Percentiles rank a stretch among this genome's conserved stretches.
phyloP scores from a whole-genome alignment of 2,329 filamentous ascomycete genomes.

The Pseudogymnoascus sp. region DNA sequence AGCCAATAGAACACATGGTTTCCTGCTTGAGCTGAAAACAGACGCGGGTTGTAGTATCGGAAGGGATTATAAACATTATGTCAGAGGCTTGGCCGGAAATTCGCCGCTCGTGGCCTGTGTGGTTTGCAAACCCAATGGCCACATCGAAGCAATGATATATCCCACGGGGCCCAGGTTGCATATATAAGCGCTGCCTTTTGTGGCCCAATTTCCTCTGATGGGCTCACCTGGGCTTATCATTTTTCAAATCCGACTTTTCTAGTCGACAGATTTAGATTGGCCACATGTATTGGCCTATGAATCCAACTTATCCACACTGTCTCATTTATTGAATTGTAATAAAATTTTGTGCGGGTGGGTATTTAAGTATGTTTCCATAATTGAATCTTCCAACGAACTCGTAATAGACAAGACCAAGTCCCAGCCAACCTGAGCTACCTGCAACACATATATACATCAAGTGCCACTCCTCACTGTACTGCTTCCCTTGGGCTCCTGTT shows the following conservation, averaged over 20 bases:
- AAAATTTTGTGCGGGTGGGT: background rate
- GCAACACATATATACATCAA: background rate
- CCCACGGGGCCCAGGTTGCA: background rate
- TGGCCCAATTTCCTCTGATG: background rate
- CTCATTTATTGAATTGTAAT: background rate
- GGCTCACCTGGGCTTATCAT: background rate
- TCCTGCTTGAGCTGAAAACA: background rate
- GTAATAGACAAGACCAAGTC: background rate
- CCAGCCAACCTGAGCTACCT: background rate
- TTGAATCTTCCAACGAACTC: background rate
- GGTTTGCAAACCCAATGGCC: background rate
- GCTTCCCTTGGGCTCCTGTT: background rate
- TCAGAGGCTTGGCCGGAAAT: background rate
- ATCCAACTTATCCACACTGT: background rate
- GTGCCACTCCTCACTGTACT: background rate
- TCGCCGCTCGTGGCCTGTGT: background rate
- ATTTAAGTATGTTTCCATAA: background rate
- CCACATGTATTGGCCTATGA: background rate
- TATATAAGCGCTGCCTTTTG: background rate
- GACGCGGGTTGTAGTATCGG: background rate
- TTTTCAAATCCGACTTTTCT: background rate
- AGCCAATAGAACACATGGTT: background rate
- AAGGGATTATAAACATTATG: background rate
- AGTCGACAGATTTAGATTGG: background rate
- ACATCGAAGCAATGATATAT: background rate